These are phyloP conservation scores for Xylaria curta DNA, from an alignment of 495 filamentous ascomycete genomes.

Conservation along the genomic window DNA sequence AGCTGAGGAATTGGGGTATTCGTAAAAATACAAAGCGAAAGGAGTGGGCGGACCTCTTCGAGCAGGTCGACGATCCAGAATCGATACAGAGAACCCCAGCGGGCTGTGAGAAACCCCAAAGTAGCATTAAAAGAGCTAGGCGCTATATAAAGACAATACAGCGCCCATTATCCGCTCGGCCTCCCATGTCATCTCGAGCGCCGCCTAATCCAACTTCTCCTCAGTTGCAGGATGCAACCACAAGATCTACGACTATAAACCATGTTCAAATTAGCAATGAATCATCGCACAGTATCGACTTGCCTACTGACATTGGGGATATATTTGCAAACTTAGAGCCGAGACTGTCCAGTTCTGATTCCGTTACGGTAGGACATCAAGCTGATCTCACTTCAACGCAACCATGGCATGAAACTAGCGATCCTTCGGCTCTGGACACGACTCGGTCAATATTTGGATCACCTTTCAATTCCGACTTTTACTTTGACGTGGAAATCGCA, in stretches of 20 bases:
- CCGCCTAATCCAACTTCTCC: background rate
- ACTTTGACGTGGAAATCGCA: background rate
- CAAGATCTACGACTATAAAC: background rate
- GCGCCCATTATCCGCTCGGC: background rate
- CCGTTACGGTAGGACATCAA: background rate
- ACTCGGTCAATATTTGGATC: background rate
- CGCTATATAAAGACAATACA: background rate
- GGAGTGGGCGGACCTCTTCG: background rate
- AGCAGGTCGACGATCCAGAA: background rate
- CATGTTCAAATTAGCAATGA: background rate
- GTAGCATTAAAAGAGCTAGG: conserved; percentile 2
- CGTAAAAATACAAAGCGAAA: background rate
- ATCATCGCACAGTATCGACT: background rate
- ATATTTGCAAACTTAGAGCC: background rate
- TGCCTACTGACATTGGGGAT: background rate
- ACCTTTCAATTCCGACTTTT: background rate
- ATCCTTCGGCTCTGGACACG: background rate
- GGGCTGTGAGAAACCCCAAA: background rate
- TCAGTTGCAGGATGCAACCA: background rate
- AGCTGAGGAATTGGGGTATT: background rate
- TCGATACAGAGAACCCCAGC: background rate
- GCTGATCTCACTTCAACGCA: background rate
- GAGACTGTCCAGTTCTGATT: background rate
- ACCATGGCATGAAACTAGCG: background rate
- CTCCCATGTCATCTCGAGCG: background rate